Conservation (phyloP, 441 rosid species). For the Mallotus repandus region DNA sequence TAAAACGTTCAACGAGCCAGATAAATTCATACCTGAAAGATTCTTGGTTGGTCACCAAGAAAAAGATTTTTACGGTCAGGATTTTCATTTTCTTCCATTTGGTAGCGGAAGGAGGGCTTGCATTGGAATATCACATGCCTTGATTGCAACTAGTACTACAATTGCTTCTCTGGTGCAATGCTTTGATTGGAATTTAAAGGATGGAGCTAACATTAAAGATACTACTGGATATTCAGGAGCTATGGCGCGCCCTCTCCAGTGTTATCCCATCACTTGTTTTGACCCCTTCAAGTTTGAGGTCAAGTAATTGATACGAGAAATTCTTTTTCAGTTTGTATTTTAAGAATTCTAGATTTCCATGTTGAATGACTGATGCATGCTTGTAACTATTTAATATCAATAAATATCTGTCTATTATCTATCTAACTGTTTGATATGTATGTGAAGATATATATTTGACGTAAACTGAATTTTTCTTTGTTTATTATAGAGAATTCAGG, state of each 20-base stretch:
- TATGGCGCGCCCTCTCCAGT: slow-evolving; percentile 10
- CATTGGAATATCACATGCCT: slow-evolving; percentile 10
- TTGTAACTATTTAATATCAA: too few relatives aligned
- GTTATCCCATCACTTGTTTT: slow-evolving; percentile 13
- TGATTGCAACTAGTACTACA: slow-evolving; percentile 2
- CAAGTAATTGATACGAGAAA: too few relatives aligned
- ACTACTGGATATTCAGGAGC: slow-evolving; percentile 10
- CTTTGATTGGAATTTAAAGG: slow-evolving; percentile 22
- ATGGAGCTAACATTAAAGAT: slow-evolving; percentile 3
- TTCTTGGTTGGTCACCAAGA: slow-evolving; percentile 12
- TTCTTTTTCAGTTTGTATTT: too few relatives aligned
- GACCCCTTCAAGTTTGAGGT: not conserved
- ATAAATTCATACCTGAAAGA: slow-evolving; percentile 16
- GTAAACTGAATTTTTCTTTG: too few relatives aligned
- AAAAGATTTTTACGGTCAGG: slow-evolving; percentile 8
- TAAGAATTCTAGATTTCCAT: too few relatives aligned
- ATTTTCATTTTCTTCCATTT: slow-evolving; percentile 18
- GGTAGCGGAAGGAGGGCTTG: slow-evolving; percentile 25
- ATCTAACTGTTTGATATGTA: too few relatives aligned
- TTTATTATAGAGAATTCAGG: too few relatives aligned
- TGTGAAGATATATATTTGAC: too few relatives aligned
- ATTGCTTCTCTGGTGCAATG: slow-evolving; percentile 18
- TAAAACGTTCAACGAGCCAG: slow-evolving; percentile 7
- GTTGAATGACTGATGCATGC: too few relatives aligned
- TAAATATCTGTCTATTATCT: too few relatives aligned